Percentiles rank a stretch among this genome's conserved stretches.
Conservation (phyloP, 768 basidiomycete species). For the Boletus rex-veris region DNA sequence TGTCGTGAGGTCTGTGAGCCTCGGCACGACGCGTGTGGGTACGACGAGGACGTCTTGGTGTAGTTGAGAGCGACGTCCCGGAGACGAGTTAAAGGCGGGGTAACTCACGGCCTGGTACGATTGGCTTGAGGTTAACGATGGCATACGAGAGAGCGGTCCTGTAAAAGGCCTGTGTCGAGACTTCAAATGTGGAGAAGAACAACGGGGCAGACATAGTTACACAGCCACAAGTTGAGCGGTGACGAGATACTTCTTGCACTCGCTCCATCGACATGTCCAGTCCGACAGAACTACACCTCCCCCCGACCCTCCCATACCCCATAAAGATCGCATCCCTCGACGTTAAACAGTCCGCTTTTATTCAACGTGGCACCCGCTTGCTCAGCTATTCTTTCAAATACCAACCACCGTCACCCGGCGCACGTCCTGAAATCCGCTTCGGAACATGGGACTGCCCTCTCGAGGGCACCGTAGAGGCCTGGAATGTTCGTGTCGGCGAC, state of each 20-base stretch:
- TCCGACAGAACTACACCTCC: constrained; percentile 74
- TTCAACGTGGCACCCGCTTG: constrained; percentile 73
- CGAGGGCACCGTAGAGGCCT: constrained; percentile 71
- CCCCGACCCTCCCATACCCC: constrained; percentile 79
- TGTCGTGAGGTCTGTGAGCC: constrained; percentile 54
- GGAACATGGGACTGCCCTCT: constrained; percentile 90
- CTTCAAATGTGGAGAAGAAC: constrained; percentile 78
- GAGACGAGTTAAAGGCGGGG: no score
- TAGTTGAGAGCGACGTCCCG: background rate
- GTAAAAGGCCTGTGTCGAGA: constrained; percentile 74
- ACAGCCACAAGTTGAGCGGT: constrained; percentile 19
- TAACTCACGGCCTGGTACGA: constrained; percentile 87
- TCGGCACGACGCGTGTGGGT: constrained; percentile 52
- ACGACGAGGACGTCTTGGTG: constrained; percentile 59
- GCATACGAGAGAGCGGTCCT: constrained; percentile 68
- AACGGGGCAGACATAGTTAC: constrained; percentile 30
- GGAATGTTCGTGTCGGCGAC: constrained; percentile 68
- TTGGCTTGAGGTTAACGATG: constrained; percentile 92
- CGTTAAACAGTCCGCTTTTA: constrained; percentile 38
- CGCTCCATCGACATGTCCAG: constrained; percentile 40
- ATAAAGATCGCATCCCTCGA: constrained; percentile 75
- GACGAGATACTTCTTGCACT: no score
- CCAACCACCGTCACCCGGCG: constrained; percentile 41
- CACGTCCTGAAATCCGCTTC: constrained; percentile 64
- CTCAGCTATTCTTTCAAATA: constrained; percentile 82